These are phyloP conservation scores for Sporisorium exsertum DNA, from an alignment of 1,284 basidiomycete species.

Conservation along the genomic window DNA sequence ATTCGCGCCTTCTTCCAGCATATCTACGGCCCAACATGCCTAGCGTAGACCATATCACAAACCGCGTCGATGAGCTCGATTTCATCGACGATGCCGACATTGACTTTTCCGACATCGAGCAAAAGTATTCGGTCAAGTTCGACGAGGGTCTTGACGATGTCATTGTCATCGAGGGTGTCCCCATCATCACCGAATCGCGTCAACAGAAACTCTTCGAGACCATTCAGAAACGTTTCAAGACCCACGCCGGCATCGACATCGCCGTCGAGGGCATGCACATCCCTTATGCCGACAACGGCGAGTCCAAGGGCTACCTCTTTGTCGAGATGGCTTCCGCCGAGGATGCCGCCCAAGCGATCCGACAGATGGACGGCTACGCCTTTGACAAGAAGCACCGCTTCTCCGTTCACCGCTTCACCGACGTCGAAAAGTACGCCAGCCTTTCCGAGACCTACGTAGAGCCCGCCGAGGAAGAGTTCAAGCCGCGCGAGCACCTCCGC, in stretches of 20 bases:
- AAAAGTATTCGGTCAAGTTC: conserved; percentile 75
- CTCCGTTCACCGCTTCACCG: conserved; percentile 88
- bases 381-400: conserved; percentile 95
- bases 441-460: conserved; percentile 87
- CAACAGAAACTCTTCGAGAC: conserved; percentile 70
- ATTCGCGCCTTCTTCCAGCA: not conserved
- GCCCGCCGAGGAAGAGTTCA: conserved; percentile 82
- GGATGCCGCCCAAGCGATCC: conserved; percentile 84
- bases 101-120: conserved; percentile 93
- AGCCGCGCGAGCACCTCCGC: conserved; percentile 91
- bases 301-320: conserved; percentile 78
- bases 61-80: conserved; percentile 53
- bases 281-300: conserved; percentile 67
- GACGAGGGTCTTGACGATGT: conserved; percentile 70
- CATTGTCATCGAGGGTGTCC: conserved; percentile 71
- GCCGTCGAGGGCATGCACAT: conserved; percentile 69
- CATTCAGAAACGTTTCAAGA: conserved; percentile 69
- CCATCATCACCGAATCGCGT: conserved; percentile 68
- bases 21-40: conserved; percentile 26
- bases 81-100: conserved; percentile 75
- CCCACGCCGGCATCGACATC: conserved; percentile 69
- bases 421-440: conserved; percentile 86
- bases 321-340: conserved; percentile 85
- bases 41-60: conserved; percentile 52
- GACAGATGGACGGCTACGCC: conserved; percentile 83